Base-by-base conservation (phyloP, 768 basidiomycete species). In the Leccinellum luteum region DNA sequence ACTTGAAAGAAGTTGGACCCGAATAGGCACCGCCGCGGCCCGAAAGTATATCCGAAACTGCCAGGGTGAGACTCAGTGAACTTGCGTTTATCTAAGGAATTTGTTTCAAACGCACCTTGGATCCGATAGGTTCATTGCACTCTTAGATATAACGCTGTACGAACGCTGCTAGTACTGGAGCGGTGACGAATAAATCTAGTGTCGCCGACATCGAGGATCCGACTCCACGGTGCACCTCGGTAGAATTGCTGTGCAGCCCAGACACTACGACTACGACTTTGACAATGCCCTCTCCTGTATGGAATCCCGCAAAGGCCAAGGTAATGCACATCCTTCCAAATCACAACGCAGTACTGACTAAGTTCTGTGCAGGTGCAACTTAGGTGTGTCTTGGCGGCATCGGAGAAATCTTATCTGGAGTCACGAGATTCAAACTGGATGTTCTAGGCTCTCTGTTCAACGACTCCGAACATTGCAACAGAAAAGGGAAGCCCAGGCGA, bases 401-500 rank as follows among this genome's bases (percentile, higher is more conserved):
- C 0, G 25, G 47, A 49, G 43, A 45, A 31, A 44, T 5, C 30
- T 14, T 51, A 32, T 43, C 35, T n/a, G 50, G n/a, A n/a, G 14
- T 21, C 38, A 32, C 48, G 54, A 59, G 54, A 30, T 50, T 38
- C 27, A 31, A n/a, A n/a, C 35, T 58, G 51, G n/a, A 51, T 58
- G 58, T 41, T 23, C 62, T 59, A 94, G 91, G 57, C 79, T 95
- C 32, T 90, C 91, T 1, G 89, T 94, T 21, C 92, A 95, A 71
- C 84, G 91, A 17, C 77, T 94, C 58, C 82, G 91, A 55, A 94
- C 87, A 19, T 76, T 94, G 10, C 90, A 94, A 64, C 90, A 94
- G 76, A 98, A 98, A 83, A 94, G 90, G 74, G 85, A 87, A 63
- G 93, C 94, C 0, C 85, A 97, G 19, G 86, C 87, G 2, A 89